phyloP scores from a whole-genome alignment of 106 monocot species.

The Apostasia shenzhenica region DNA sequence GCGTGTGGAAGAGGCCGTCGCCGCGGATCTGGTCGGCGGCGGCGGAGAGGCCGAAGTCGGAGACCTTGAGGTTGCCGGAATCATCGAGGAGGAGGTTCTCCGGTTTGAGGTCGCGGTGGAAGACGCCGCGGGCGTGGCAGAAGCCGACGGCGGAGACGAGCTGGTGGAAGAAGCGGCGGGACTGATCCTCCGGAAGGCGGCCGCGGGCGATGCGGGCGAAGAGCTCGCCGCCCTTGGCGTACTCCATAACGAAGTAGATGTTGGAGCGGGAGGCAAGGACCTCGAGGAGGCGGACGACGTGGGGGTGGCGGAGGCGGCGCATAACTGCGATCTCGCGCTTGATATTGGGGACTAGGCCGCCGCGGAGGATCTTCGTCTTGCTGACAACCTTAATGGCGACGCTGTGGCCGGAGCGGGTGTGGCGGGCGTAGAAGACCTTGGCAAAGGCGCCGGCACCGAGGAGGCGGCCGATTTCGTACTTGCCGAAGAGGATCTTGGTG shows the following conservation, averaged over 20 bases:
- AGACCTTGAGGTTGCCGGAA: conserved; percentile 21
- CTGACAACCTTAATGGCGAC: conserved; percentile 43
- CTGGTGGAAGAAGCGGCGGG: conserved; percentile 32
- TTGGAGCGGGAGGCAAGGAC: conserved; percentile 39
- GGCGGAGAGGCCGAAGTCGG: conserved; percentile 31
- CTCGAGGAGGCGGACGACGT: conserved; percentile 30
- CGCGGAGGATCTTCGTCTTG: conserved; percentile 13
- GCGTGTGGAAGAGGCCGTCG: conserved; percentile 29
- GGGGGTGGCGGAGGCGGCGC: conserved; percentile 31
- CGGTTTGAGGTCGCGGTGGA: conserved; percentile 41
- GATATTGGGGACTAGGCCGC: conserved; percentile 16
- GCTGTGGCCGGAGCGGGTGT: conserved; percentile 17
- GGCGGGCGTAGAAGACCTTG: conserved; percentile 73
- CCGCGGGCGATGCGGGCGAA: conserved; percentile 23
- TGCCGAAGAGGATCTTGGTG: conserved; percentile 31
- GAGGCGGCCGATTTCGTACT: conserved; percentile 60
- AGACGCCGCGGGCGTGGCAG: conserved; percentile 53
- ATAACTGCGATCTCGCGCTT: conserved; percentile 28
- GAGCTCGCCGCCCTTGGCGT: conserved; percentile 35
- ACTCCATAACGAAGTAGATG: conserved; percentile 41
- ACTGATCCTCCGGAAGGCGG: conserved; percentile 26
- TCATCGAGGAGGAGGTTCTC: conserved; percentile 36
- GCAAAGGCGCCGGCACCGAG: conserved; percentile 68
- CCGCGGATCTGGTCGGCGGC: conserved; percentile 3
- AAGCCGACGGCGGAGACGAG: conserved; percentile 31